phyloP scores from a whole-genome alignment of 1,284 basidiomycete genomes.

The Apiotrichum akiyoshidainum region DNA sequence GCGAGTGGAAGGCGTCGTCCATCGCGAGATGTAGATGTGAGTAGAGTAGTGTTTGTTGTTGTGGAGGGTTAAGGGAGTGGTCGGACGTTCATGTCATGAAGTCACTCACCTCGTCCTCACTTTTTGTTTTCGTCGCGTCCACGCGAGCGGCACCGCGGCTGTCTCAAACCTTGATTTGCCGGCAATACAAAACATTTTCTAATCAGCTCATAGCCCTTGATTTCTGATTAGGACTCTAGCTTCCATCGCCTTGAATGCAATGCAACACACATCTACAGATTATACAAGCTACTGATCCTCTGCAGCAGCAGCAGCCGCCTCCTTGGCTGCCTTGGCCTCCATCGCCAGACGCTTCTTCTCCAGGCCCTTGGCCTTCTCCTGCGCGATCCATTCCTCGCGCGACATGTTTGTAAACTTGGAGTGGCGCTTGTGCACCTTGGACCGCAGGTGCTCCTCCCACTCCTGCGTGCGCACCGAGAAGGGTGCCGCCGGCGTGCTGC shows the following conservation, averaged over 20 bases:
- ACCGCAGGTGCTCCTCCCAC: constrained; percentile 64
- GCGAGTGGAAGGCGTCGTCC: constrained; percentile 31
- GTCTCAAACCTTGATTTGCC: too few relatives aligned
- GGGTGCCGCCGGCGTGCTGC: constrained; percentile 66
- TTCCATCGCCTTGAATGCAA: too few relatives aligned
- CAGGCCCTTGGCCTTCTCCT: constrained; percentile 19
- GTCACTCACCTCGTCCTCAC: too few relatives aligned
- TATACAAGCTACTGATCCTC: not conserved
- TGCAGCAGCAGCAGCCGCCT: not conserved
- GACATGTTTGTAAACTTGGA: constrained; percentile 4
- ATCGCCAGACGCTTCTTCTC: constrained; percentile 25
- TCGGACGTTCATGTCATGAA: too few relatives aligned
- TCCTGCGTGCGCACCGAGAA: constrained; percentile 69
- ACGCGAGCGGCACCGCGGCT: too few relatives aligned
- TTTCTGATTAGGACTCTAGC: too few relatives aligned
- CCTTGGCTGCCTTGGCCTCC: constrained; percentile 8
- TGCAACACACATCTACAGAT: not conserved
- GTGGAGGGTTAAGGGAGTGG: not conserved
- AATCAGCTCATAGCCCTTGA: too few relatives aligned
- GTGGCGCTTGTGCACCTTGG: constrained; percentile 58
- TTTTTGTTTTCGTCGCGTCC: too few relatives aligned
- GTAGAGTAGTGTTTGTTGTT: not conserved
- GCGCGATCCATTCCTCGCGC: constrained; percentile 26
- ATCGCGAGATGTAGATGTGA: not conserved
- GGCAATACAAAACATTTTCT: too few relatives aligned